Evolutionary conservation across 352 stramenopile genomes (phyloP).

Genomic region (Globisporangium rhizosaccharum): DNA sequence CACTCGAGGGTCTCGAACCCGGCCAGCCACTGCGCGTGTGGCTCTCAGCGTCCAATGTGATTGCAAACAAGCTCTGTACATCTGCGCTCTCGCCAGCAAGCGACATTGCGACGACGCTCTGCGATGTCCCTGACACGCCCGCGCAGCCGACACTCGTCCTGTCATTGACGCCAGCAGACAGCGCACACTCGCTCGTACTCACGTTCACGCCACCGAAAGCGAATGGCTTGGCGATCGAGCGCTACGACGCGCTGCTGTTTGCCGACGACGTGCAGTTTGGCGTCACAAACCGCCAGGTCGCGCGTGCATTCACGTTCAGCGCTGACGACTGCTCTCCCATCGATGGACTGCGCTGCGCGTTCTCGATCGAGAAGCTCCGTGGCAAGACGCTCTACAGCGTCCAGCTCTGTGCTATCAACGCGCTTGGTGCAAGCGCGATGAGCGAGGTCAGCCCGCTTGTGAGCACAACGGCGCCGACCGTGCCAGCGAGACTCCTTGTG

Average conservation of each 20-base stretch:
- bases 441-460: constrained; percentile 34
- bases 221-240: constrained; percentile 47
- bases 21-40: constrained; percentile 34
- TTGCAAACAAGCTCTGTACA: constrained; percentile 44
- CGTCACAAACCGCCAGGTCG: constrained; percentile 35
- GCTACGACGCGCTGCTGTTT: constrained; percentile 44
- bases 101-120: constrained; percentile 27
- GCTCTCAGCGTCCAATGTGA: constrained; percentile 56
- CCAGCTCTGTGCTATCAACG: constrained; percentile 40
- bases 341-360: constrained; percentile 1
- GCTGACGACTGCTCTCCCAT: constrained; percentile 12
- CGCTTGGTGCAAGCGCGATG: constrained; percentile 28
- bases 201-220: constrained; percentile 29
- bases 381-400: constrained; percentile 43
- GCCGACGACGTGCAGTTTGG: constrained; percentile 55
- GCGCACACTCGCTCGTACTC: constrained; percentile 37
- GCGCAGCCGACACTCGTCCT: constrained; percentile 18
- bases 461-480: constrained; percentile 30
- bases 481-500: constrained; percentile 27
- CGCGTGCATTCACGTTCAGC: constrained; percentile 26
- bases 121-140: constrained; percentile 42
- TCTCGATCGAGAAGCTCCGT: constrained; percentile 29
- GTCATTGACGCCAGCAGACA: constrained; percentile 1
- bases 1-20: constrained; percentile 27
- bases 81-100: constrained; percentile 42